Base-by-base conservation (phyloP, 495 filamentous ascomycete species). In the Penicillium desertorum region DNA sequence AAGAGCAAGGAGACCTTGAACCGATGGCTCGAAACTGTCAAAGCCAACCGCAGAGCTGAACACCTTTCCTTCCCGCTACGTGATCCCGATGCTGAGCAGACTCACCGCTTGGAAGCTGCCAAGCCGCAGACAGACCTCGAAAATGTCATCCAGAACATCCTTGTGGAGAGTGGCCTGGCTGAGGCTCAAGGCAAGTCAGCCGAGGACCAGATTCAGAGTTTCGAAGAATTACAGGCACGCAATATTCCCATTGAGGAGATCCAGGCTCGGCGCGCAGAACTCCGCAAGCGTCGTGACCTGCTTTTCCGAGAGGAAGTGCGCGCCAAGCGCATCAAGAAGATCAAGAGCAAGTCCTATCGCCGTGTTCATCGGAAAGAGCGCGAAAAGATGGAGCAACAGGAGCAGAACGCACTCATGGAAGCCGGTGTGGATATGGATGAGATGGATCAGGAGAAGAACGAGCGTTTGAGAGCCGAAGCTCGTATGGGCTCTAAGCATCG, bases 271-370 rank as follows among this genome's bases (percentile, higher is more conserved):
- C 80, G 85, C 34, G 85, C 86, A 8, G 86, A 96, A 64, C 80
- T 95, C 29, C 86, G 92, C 10, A 86, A 83, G 61, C 84, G 88
- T 52, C 78, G 95, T 55, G 94, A 98, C 60, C 73, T 97, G 5
- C 76, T 96, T 46, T 96, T 95, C 57, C 82, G 93, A n/a, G 95
- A 98, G 69, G 88, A 96, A 70, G 82, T 87, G 1, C 85, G 90
- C 51, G 83, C 91, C 4, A 96, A 93, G 73, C 86, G 94, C 3
- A 88, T 98, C 71, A 96, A 96, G 72, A 98, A 97, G 77, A 98
- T 98, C 69, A 98, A 98, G 77, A 92, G 88, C 63, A 98, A 96
- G 66, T 83, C 91, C 1, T 98, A 92, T 66, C 87, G 91, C 17
- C 86, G 92, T 49, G 86, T 98, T 22, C 95, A 97, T 68, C 86